A percentile compares a stretch with the other conserved stretches of the same genome.
Conservation (phyloP, 305 asterid genomes). For the Fraxinus latifolia region DNA sequence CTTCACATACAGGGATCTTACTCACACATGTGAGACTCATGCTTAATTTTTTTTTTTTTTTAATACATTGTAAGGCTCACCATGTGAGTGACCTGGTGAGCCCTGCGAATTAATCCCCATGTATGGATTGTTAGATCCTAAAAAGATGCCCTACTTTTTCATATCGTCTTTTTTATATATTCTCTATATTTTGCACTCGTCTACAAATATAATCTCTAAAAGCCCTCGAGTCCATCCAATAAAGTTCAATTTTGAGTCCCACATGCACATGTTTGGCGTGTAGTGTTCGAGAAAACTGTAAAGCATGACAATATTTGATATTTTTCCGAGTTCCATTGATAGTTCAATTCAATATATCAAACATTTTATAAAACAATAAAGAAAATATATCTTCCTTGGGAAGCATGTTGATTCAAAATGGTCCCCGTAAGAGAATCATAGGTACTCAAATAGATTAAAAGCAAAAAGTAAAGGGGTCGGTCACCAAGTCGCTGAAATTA, state of each 20-base stretch:
- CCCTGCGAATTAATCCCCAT: too few species aligned
- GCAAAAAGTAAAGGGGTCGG: background rate
- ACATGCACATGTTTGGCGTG: background rate
- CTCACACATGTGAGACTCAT: too few species aligned
- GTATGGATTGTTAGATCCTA: background rate
- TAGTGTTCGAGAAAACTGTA: background rate
- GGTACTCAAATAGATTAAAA: background rate
- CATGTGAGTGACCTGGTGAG: too few species aligned
- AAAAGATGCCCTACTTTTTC: background rate
- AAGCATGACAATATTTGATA: background rate
- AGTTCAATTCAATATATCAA: background rate
- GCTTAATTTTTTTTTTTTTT: too few species aligned
- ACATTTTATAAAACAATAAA: background rate
- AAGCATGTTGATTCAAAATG: background rate
- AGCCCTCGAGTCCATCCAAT: background rate
- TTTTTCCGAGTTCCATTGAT: background rate
- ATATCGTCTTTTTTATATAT: background rate
- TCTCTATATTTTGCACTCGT: background rate
- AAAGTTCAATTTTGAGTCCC: background rate
- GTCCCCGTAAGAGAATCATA: background rate
- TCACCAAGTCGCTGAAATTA: background rate
- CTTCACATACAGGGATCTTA: too few species aligned
- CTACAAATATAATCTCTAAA: background rate
- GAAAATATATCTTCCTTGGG: background rate
- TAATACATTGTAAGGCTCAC: too few species aligned